A percentile compares a stretch with the other conserved stretches of the same genome.
Evolutionary conservation across 2,329 filamentous ascomycete species (phyloP).

Genomic region (Colletotrichum trifolii): DNA sequence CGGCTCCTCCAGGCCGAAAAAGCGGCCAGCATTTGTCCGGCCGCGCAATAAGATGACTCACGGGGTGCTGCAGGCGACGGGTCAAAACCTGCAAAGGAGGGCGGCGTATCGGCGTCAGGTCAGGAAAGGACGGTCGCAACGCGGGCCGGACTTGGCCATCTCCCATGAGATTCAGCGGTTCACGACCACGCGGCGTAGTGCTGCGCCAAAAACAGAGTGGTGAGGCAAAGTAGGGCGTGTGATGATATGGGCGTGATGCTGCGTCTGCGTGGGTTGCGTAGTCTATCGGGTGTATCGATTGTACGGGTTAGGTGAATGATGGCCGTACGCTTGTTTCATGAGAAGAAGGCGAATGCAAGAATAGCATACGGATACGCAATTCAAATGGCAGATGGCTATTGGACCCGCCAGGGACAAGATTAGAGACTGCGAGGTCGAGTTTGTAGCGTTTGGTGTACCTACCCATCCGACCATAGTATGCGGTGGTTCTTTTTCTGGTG

Average conservation of each 20-base stretch:
- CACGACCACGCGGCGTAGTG: slow-evolving; percentile 18
- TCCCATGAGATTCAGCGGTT: slow-evolving; percentile 15
- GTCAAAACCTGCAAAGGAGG: neutral
- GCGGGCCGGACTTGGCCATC: slow-evolving; percentile 24
- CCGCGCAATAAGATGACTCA: slow-evolving; percentile 13
- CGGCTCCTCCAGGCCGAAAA: slow-evolving; percentile 18
- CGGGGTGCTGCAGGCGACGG: slow-evolving; percentile 23
- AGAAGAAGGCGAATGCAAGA: slow-evolving; percentile 11
- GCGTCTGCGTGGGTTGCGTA: no score
- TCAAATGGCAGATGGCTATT: slow-evolving; percentile 17
- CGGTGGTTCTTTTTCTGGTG: neutral
- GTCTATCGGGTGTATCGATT: no score
- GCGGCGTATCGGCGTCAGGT: slow-evolving; percentile 31
- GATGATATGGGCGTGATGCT: no score
- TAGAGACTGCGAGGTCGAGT: slow-evolving; percentile 9
- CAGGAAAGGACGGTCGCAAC: slow-evolving; percentile 19
- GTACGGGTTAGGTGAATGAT: no score
- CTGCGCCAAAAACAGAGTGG: slow-evolving; percentile 1
- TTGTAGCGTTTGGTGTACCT: neutral
- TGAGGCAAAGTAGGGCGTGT: neutral
- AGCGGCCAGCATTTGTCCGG: slow-evolving; percentile 10
- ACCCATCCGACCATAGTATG: no score
- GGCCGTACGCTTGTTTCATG: slow-evolving; percentile 14
- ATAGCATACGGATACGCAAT: slow-evolving; percentile 11
- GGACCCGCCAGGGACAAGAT: neutral